Percentiles rank a stretch among this genome's conserved stretches.
phyloP scores from a whole-genome alignment of 108 stramenopile genomes.

The Cyclotella cryptica region DNA sequence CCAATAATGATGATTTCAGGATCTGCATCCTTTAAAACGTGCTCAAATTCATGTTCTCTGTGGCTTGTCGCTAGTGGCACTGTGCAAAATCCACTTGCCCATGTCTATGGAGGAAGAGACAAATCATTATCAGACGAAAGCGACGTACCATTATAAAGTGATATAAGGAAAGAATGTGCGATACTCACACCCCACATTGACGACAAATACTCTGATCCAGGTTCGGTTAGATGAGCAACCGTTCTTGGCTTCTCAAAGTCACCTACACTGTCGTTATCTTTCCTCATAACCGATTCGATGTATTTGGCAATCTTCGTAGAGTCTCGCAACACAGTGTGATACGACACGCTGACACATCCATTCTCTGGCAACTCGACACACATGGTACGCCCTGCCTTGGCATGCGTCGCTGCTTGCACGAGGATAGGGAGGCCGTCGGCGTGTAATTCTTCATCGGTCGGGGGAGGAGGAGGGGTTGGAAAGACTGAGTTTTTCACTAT shows the following conservation, averaged over 20 bases:
- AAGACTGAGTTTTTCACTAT: conserved; percentile 16
- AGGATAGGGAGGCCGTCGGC: conserved; percentile 25
- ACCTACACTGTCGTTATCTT: conserved; percentile 4
- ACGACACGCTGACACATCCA: conserved; percentile 10
- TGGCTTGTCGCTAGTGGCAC: conserved; percentile 51
- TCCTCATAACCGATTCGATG: conserved; percentile 6
- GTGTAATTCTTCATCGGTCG: conserved; percentile 22
- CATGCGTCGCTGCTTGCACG: conserved; percentile 23
- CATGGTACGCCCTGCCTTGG: conserved; percentile 19
- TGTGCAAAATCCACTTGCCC: conserved; percentile 40
- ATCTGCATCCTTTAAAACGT: conserved; percentile 50
- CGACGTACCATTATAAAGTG: neutral
- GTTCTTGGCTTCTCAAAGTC: conserved; percentile 22
- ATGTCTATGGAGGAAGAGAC: conserved; percentile 14
- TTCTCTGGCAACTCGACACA: conserved; percentile 25
- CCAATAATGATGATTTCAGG: conserved; percentile 42
- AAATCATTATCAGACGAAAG: neutral
- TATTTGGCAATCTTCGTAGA: conserved; percentile 12
- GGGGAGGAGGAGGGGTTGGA: conserved; percentile 16
- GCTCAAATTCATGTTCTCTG: conserved; percentile 45
- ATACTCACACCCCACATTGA: conserved; percentile 47
- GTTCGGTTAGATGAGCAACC: conserved; percentile 47
- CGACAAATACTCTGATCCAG: conserved; percentile 53
- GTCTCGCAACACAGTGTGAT: conserved; percentile 16
- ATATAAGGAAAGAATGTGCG: neutral